Evolutionary conservation across 2,329 filamentous ascomycete genomes (phyloP), one percentile per base, ranked within the genome.

Genomic region (Exophiala calicioides): DNA sequence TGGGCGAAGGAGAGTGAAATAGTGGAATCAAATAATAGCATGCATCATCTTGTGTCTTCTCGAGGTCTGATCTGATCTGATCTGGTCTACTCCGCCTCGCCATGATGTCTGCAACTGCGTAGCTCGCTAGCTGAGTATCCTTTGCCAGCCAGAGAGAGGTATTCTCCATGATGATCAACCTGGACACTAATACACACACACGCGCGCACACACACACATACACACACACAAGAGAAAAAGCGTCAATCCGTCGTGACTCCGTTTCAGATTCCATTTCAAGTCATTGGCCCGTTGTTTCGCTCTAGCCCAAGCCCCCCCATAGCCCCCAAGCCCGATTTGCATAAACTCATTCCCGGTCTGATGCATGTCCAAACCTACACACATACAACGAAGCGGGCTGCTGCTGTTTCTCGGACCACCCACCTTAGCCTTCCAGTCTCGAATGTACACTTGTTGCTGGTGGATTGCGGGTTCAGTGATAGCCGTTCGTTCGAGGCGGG

Each of bases 381-480:
- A 7, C 24, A 7, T 27, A n/a, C n/a, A n/a, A n/a, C n/a, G n/a
- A n/a, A n/a, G n/a, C n/a, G 24, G 24, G 24, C 6, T 16, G 8
- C 30, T 33, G 30, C 15, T 15, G 26, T 39, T 9, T 9, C 33
- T 15, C 16, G 13, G 13, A 12, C 18, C 12, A 15, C 26, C n/a
- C 23, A 23, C 9, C 21, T 16, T 13, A 33, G 23, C 19, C 38
- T 13, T 16, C 39, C 10, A 34, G 13, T 10, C 16, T n/a, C n/a
- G 13, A 18, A 30, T 13, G 15, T n/a, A 16, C 37, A 23, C 21
- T 31, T 40, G 12, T 38, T 31, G 16, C 21, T 30, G 24, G 18
- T 19, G 8, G 15, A 30, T 24, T 26, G 4, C 18, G n/a, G 6
- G 18, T 44, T 68, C 61, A 74, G 57, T 71, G 67, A 46, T 58